Percentiles rank a stretch among this genome's conserved stretches.
phyloP scores from a whole-genome alignment of 148 eudicot species.

The Cornus suecica region DNA sequence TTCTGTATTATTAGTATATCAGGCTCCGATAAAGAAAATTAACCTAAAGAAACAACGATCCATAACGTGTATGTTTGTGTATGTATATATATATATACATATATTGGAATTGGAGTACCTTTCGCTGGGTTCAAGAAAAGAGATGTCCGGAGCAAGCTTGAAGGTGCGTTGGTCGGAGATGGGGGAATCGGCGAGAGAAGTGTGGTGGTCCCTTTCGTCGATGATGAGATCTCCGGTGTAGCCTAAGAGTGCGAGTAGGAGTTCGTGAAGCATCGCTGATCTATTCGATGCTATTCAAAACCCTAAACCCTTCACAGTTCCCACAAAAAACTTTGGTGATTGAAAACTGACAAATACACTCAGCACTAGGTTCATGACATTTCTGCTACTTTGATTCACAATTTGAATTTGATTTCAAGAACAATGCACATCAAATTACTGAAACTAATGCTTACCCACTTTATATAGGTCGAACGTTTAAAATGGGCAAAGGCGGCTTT shows the following conservation, averaged over 20 bases:
- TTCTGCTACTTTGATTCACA: too few species aligned
- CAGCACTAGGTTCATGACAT: too few species aligned
- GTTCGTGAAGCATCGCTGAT: constrained; percentile 72
- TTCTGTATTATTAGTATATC: too few species aligned
- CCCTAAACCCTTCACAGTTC: neutral
- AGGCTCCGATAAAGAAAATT: too few species aligned
- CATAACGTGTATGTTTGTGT: too few species aligned
- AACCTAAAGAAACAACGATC: neutral
- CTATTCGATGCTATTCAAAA: neutral
- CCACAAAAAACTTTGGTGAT: neutral
- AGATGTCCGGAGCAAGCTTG: constrained; percentile 86
- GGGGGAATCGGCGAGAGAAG: constrained; percentile 47
- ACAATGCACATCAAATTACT: too few species aligned
- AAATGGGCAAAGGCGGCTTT: too few species aligned
- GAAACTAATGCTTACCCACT: too few species aligned
- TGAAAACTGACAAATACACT: too few species aligned
- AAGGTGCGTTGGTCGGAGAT: constrained; percentile 51
- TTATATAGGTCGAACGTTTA: too few species aligned
- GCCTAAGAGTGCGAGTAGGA: constrained; percentile 74
- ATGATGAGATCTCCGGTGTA: constrained; percentile 96
- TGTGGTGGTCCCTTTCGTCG: constrained; percentile 62
- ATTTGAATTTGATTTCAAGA: too few species aligned
- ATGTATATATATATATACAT: too few species aligned
- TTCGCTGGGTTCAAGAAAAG: constrained; percentile 69
- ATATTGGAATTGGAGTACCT: constrained; percentile 29